Evolutionary conservation across 345 rosid genomes (phyloP).

Genomic region (Brassica carinata): DNA sequence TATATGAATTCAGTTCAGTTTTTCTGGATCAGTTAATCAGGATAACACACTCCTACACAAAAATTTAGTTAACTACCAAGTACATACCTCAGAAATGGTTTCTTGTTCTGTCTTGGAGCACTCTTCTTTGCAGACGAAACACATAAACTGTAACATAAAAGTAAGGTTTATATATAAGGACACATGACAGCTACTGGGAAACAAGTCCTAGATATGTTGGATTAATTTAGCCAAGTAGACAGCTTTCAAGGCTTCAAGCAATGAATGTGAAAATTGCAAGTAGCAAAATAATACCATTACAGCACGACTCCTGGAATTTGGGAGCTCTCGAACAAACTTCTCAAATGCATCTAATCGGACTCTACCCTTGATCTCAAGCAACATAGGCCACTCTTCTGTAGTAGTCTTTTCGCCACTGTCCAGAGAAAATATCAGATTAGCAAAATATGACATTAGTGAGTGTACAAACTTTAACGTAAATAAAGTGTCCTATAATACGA

Average conservation of each 20-base stretch:
- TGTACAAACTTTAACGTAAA: not conserved
- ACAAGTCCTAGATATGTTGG: not conserved
- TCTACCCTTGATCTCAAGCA: slow-evolving; percentile 83
- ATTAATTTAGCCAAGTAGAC: not conserved
- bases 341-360: slow-evolving; percentile 89
- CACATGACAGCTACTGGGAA: not conserved
- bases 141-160: slow-evolving; percentile 55
- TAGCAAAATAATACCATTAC: slow-evolving; percentile 77
- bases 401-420: slow-evolving; percentile 74
- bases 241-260: not conserved
- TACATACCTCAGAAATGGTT: slow-evolving; percentile 61
- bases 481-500: not conserved
- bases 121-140: slow-evolving; percentile 60
- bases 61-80: not conserved
- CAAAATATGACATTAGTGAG: not conserved
- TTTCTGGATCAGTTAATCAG: not conserved
- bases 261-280: not conserved
- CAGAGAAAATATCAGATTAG: slow-evolving; percentile 21
- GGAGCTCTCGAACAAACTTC: slow-evolving; percentile 88
- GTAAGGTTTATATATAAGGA: not conserved
- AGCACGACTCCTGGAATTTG: slow-evolving; percentile 85
- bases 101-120: slow-evolving; percentile 52
- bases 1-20: not conserved
- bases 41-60: not conserved
- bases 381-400: slow-evolving; percentile 62